Conservation (phyloP, 2,329 filamentous ascomycete species). For the Exophiala oligosperma region DNA sequence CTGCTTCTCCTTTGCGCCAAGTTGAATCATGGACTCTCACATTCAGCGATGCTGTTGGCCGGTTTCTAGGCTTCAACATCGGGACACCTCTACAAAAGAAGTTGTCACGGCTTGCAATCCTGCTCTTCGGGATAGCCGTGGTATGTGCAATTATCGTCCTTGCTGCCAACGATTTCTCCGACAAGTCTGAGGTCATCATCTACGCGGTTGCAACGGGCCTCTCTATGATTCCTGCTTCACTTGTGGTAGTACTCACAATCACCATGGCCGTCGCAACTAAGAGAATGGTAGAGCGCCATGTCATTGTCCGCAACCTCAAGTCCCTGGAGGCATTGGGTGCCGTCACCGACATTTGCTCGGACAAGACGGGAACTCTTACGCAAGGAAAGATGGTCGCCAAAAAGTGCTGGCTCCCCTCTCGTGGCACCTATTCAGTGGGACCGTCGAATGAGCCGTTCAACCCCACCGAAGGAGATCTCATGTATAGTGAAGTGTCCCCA, state of each 20-base stretch:
- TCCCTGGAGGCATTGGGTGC: slow-evolving; percentile 57
- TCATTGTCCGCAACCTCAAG: slow-evolving; percentile 53
- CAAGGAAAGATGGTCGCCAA: slow-evolving; percentile 64
- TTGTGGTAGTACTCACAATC: slow-evolving; percentile 63
- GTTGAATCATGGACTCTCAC: slow-evolving; percentile 54
- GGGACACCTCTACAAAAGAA: slow-evolving; percentile 71
- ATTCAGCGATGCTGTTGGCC: slow-evolving; percentile 58
- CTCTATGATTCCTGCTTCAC: slow-evolving; percentile 60
- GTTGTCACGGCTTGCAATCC: slow-evolving; percentile 65
- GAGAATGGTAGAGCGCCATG: slow-evolving; percentile 51
- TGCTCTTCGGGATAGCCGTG: slow-evolving; percentile 67
- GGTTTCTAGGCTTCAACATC: slow-evolving; percentile 66
- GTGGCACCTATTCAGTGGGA: slow-evolving; percentile 60
- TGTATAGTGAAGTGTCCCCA: slow-evolving; percentile 30
- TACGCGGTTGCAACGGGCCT: slow-evolving; percentile 62
- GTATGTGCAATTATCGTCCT: slow-evolving; percentile 69
- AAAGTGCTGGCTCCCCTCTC: slow-evolving; percentile 59
- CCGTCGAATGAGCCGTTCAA: slow-evolving; percentile 58
- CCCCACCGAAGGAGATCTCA: slow-evolving; percentile 53
- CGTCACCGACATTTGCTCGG: slow-evolving; percentile 53
- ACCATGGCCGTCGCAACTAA: slow-evolving; percentile 61
- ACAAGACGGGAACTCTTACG: slow-evolving; percentile 56
- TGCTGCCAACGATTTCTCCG: slow-evolving; percentile 60
- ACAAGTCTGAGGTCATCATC: slow-evolving; percentile 61
- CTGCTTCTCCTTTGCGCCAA: slow-evolving; percentile 56